Evolutionary conservation across 2,329 filamentous ascomycete species (phyloP).

Genomic region (Colletotrichum chrysophilum): DNA sequence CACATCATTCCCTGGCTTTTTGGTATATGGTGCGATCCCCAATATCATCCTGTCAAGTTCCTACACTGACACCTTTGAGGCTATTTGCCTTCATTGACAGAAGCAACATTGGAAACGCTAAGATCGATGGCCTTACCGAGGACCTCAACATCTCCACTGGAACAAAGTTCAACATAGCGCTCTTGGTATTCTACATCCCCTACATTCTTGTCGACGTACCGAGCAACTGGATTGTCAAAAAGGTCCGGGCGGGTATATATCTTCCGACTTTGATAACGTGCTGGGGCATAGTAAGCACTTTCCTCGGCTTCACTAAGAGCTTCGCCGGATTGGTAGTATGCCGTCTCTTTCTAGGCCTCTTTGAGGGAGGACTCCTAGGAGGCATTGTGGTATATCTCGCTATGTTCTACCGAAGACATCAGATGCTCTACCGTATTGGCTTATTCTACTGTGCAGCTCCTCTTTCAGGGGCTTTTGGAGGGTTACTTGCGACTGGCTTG

Average conservation of each 20-base stretch:
- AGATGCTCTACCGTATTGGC: constrained; percentile 39
- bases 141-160: constrained; percentile 50
- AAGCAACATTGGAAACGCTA: constrained; percentile 56
- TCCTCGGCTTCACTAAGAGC: constrained; percentile 27
- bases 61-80: constrained; percentile 14
- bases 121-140: constrained; percentile 43
- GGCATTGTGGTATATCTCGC: constrained; percentile 59
- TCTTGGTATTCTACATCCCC: constrained; percentile 70
- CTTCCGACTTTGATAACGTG: constrained; percentile 68
- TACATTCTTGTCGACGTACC: constrained; percentile 71
- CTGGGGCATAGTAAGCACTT: constrained; percentile 29
- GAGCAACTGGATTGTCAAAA: constrained; percentile 70
- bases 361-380: constrained; percentile 62
- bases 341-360: constrained; percentile 55
- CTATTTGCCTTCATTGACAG: constrained; percentile 61
- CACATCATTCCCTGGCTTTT: constrained; percentile 11
- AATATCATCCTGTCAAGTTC: no score
- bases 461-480: constrained; percentile 67
- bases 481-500: constrained; percentile 63
- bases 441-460: constrained; percentile 76
- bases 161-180: constrained; percentile 65
- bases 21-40: neutral
- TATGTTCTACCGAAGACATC: constrained; percentile 69
- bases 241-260: constrained; percentile 66
- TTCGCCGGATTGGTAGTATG: constrained; percentile 28